phyloP scores from a whole-genome alignment of 2,329 filamentous ascomycete genomes.

The Phaeosphaeria sp. region DNA sequence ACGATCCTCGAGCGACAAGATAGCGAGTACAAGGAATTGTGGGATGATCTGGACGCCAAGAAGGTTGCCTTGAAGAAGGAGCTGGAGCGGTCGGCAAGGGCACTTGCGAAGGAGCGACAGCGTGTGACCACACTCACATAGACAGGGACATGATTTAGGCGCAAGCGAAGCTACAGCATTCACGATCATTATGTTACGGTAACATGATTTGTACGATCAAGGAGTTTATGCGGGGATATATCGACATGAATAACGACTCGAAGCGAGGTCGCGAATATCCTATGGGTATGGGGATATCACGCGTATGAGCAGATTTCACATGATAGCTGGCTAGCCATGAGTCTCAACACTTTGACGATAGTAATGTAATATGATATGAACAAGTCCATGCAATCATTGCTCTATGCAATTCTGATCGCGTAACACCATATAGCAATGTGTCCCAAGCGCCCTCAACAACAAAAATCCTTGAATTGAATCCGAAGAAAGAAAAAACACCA shows the following conservation, averaged over 20 bases:
- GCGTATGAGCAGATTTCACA: no score
- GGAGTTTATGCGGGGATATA: background rate
- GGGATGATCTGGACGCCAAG: slow-evolving; percentile 29
- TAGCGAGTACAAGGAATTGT: slow-evolving; percentile 41
- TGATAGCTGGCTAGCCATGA: no score
- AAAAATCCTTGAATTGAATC: no score
- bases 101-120: slow-evolving; percentile 14
- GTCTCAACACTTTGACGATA: no score
- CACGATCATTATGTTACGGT: background rate
- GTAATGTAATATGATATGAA: no score
- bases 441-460: no score
- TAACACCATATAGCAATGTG: no score
- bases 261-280: no score
- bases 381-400: no score
- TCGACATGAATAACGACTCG: background rate
- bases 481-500: no score
- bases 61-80: slow-evolving; percentile 28
- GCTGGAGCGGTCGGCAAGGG: slow-evolving; percentile 15
- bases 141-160: background rate
- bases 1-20: slow-evolving; percentile 51
- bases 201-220: background rate
- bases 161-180: background rate
- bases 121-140: slow-evolving; percentile 1
- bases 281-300: no score
- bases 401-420: no score